A percentile compares a stretch with the other conserved stretches of the same genome.
Conservation (phyloP, 495 filamentous ascomycete species). For the Copromyces sp. region DNA sequence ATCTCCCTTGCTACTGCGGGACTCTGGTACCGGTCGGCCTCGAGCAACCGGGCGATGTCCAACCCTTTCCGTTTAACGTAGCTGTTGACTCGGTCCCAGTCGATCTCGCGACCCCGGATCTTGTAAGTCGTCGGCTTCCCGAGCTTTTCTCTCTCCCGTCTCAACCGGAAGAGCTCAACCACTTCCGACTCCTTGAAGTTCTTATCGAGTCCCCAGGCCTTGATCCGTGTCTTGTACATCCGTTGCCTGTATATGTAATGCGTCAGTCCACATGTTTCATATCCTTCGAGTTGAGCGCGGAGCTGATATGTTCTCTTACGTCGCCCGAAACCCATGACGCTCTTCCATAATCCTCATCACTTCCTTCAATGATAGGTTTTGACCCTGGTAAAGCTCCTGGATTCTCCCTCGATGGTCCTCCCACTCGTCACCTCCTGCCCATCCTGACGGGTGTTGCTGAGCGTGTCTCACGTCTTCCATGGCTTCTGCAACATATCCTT, state of each 20-base stretch:
- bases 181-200: constrained; percentile 27
- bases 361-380: constrained; percentile 23
- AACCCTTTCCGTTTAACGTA: constrained; percentile 22
- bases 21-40: neutral
- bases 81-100: constrained; percentile 18
- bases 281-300: constrained; percentile 7
- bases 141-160: constrained; percentile 16
- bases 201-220: constrained; percentile 27
- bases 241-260: constrained; percentile 11
- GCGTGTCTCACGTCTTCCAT: neutral
- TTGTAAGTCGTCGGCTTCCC: constrained; percentile 18
- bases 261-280: neutral
- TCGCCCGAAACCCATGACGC: constrained; percentile 22
- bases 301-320: constrained; percentile 15
- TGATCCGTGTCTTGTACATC: constrained; percentile 31
- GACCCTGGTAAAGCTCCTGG: constrained; percentile 25
- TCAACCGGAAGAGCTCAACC: constrained; percentile 18
- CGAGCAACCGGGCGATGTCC: constrained; percentile 9
- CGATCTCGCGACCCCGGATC: constrained; percentile 20
- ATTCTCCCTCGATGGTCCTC: constrained; percentile 13
- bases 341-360: constrained; percentile 29
- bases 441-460: constrained; percentile 1
- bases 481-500: neutral
- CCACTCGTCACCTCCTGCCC: constrained; percentile 16
- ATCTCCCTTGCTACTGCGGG: constrained; percentile 8